These are phyloP conservation scores for Hydnomerulius pinastri DNA, from an alignment of 768 basidiomycete genomes.

Conservation along the genomic window DNA sequence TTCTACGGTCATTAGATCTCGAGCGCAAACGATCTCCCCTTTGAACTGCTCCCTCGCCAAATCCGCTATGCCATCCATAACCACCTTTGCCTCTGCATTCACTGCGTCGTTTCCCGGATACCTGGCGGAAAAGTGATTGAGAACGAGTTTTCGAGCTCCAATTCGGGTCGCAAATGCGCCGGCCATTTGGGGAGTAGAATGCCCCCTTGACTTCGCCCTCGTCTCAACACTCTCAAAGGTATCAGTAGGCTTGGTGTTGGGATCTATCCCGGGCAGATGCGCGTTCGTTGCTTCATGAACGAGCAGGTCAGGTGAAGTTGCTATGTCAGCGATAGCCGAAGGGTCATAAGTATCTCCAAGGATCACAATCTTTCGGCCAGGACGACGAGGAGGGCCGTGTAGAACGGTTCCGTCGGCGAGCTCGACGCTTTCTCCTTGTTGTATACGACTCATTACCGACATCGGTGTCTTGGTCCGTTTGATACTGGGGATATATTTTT, in stretches of 20 bases:
- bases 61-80: slow-evolving; percentile 64
- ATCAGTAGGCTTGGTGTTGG: slow-evolving; percentile 58
- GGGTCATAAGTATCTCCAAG: slow-evolving; percentile 87
- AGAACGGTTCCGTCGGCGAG: slow-evolving; percentile 75
- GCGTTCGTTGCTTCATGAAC: slow-evolving; percentile 93
- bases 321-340: slow-evolving; percentile 60
- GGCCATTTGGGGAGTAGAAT: slow-evolving; percentile 92
- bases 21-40: slow-evolving; percentile 65
- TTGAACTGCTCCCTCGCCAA: slow-evolving; percentile 58
- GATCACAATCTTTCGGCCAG: slow-evolving; percentile 77
- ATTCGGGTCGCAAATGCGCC: slow-evolving; percentile 74
- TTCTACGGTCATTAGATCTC: slow-evolving; percentile 74
- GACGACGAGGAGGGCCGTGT: slow-evolving; percentile 61
- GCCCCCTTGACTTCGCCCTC: slow-evolving; percentile 74
- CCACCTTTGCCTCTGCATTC: slow-evolving; percentile 45
- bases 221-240: slow-evolving; percentile 62
- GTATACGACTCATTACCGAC: slow-evolving; percentile 64
- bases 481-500: slow-evolving; percentile 65
- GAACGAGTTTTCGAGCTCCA: slow-evolving; percentile 58
- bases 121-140: slow-evolving; percentile 87
- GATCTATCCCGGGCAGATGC: slow-evolving; percentile 66
- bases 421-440: slow-evolving; percentile 60
- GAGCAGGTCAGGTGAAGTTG: slow-evolving; percentile 67
- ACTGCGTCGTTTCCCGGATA: slow-evolving; percentile 69
- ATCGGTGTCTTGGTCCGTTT: slow-evolving; percentile 71